These are phyloP conservation scores for Candida awuae DNA, from an alignment of 805 yeast genomes.

Conservation along the genomic window DNA sequence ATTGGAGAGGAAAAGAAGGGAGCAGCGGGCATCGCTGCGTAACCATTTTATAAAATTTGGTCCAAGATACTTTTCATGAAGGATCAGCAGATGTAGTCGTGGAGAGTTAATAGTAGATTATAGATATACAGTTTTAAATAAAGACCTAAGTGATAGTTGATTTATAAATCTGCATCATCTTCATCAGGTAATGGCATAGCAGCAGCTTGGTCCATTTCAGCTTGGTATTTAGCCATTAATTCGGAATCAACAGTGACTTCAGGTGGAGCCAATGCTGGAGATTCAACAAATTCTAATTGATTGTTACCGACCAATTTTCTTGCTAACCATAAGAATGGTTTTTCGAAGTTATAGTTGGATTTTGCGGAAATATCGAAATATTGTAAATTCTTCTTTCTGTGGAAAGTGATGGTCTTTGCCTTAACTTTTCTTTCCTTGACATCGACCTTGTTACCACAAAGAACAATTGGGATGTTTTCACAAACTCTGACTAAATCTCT, in stretches of 20 bases:
- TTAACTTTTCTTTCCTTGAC: constrained; percentile 99
- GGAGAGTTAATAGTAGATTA: neutral
- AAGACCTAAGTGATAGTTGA: constrained; percentile 1
- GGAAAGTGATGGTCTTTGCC: constrained; percentile 99
- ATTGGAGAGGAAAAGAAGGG: neutral
- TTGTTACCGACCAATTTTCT: constrained; percentile 98
- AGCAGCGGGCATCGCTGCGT: constrained; percentile 4
- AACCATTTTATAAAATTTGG: too few relatives aligned
- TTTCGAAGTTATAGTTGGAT: constrained; percentile 98
- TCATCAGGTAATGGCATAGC: constrained; percentile 99
- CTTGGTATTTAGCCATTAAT: constrained; percentile 97
- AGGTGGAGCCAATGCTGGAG: constrained; percentile 99
- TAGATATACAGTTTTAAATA: neutral
- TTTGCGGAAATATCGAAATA: constrained; percentile 99
- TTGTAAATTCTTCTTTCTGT: constrained; percentile 99
- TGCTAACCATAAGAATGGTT: constrained; percentile 99
- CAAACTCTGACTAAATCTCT: constrained; percentile 99
- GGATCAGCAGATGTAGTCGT: neutral
- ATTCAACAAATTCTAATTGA: constrained; percentile 95
- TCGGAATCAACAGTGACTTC: constrained; percentile 96
- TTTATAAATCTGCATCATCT: constrained; percentile 97
- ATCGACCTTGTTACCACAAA: constrained; percentile 99
- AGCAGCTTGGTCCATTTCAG: constrained; percentile 99
- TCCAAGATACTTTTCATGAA: too few relatives aligned
- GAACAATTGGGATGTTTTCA: constrained; percentile 98